A percentile compares a stretch with the other conserved stretches of the same genome.
Conservation (phyloP, 805 yeast species). For the Monosporozyma siamensis region DNA sequence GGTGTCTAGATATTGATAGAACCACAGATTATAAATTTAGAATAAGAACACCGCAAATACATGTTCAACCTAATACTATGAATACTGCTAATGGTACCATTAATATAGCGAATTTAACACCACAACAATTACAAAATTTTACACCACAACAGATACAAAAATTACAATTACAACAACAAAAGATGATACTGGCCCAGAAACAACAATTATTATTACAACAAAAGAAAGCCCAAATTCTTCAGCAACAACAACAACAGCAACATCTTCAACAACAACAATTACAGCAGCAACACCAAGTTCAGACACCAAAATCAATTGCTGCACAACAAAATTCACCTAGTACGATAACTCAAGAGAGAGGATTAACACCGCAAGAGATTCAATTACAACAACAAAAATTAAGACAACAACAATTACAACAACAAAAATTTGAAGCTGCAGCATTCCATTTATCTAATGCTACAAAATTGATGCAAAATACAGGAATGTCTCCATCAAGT, state of each 20-base stretch:
- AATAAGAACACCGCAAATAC: slow-evolving; percentile 39
- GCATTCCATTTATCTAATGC: slow-evolving; percentile 28
- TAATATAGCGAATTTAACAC: slow-evolving; percentile 16
- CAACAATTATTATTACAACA: slow-evolving; percentile 12
- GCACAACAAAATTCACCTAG: background rate
- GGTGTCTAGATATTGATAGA: slow-evolving; percentile 66
- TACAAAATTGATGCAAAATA: slow-evolving; percentile 23
- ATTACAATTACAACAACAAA: slow-evolving; percentile 18
- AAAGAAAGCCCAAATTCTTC: slow-evolving; percentile 10
- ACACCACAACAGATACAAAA: slow-evolving; percentile 20
- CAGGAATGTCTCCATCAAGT: slow-evolving; percentile 1
- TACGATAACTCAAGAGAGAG: slow-evolving; percentile 11
- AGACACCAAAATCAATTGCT: background rate
- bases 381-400: slow-evolving; percentile 28
- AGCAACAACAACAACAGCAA: slow-evolving; percentile 9
- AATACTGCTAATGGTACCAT: slow-evolving; percentile 6
- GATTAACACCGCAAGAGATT: slow-evolving; percentile 28
- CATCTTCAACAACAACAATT: slow-evolving; percentile 9
- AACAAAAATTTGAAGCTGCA: slow-evolving; percentile 28
- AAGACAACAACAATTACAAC: slow-evolving; percentile 29
- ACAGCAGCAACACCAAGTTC: slow-evolving; percentile 1
- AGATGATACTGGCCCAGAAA: slow-evolving; percentile 14
- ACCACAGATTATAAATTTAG: slow-evolving; percentile 55
- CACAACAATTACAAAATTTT: slow-evolving; percentile 15
- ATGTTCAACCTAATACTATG: slow-evolving; percentile 15